Evolutionary conservation across 345 rosid species (phyloP).

Genomic region (Combretum micranthum): DNA sequence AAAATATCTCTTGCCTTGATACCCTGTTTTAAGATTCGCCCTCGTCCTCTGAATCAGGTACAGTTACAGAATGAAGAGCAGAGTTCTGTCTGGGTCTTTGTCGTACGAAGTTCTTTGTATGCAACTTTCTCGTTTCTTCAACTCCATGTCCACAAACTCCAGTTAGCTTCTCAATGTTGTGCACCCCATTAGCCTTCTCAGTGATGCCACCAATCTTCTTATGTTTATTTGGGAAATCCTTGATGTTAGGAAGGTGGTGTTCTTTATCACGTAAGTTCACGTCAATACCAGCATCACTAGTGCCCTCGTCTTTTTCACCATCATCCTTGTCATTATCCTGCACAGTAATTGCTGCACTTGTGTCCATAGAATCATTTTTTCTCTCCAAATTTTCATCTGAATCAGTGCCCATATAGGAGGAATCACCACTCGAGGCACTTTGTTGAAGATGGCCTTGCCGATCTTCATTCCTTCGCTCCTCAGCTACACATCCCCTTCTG

Average conservation of each 20-base stretch:
- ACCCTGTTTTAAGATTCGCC: not conserved
- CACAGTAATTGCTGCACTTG: not conserved
- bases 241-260: constrained; percentile 16
- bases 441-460: constrained; percentile 15
- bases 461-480: constrained; percentile 17
- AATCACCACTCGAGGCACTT: constrained; percentile 10
- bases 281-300: constrained; percentile 12
- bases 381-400: constrained; percentile 15
- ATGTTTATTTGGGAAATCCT: constrained; percentile 13
- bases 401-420: constrained; percentile 2
- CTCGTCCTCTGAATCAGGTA: constrained; percentile 40
- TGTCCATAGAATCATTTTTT: constrained; percentile 5
- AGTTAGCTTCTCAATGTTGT: constrained; percentile 28
- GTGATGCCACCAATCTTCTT: constrained; percentile 7
- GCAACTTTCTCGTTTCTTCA: constrained; percentile 22
- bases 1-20: not conserved
- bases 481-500: constrained; percentile 30
- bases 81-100: constrained; percentile 52
- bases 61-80: constrained; percentile 27
- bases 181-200: constrained; percentile 17
- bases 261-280: constrained; percentile 17
- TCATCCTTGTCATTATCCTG: not conserved
- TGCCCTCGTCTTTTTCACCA: constrained; percentile 7
- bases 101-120: constrained; percentile 39
- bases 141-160: constrained; percentile 17